These are phyloP conservation scores for Mastigamoeba balamuthi DNA, from an alignment of 78 protist species.

Conservation along the genomic window DNA sequence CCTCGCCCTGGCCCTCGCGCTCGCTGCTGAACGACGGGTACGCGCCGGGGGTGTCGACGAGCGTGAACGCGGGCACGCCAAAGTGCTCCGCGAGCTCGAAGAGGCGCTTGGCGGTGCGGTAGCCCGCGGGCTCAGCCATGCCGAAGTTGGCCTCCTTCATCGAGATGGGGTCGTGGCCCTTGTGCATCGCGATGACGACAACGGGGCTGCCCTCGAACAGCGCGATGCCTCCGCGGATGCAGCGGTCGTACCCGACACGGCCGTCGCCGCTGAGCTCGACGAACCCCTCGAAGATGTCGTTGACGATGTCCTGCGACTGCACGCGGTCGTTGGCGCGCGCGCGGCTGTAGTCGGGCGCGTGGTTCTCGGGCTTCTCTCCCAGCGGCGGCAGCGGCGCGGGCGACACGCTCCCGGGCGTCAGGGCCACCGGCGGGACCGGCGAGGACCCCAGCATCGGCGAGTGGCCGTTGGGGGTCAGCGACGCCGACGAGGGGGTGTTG, in stretches of 20 bases:
- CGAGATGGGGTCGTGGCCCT: neutral
- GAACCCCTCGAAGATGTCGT: conserved; percentile 2
- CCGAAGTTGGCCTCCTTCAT: conserved; percentile 7
- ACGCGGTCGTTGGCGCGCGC: neutral
- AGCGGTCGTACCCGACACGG: neutral
- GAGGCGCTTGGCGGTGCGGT: conserved; percentile 14
- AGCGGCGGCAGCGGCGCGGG: neutral
- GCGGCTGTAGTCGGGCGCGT: neutral
- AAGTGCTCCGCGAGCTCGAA: conserved; percentile 32
- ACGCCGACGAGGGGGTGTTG: neutral
- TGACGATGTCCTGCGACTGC: conserved; percentile 4
- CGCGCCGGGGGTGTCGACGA: conserved; percentile 41
- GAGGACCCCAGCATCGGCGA: no score
- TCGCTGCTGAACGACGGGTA: conserved; percentile 30
- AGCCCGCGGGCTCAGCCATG: conserved; percentile 30
- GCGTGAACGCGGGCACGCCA: conserved; percentile 12
- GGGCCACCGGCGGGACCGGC: no score
- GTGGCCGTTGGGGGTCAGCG: neutral
- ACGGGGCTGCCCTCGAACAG: neutral
- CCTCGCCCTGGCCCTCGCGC: conserved; percentile 22
- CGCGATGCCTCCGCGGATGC: conserved; percentile 38
- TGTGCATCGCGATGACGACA: conserved; percentile 17
- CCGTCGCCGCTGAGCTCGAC: conserved; percentile 28
- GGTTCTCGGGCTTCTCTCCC: no score
- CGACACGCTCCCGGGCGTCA: neutral